Percentiles rank a stretch among this genome's conserved stretches.
Evolutionary conservation across 148 eudicot genomes (phyloP).

Genomic region (Silene latifolia): DNA sequence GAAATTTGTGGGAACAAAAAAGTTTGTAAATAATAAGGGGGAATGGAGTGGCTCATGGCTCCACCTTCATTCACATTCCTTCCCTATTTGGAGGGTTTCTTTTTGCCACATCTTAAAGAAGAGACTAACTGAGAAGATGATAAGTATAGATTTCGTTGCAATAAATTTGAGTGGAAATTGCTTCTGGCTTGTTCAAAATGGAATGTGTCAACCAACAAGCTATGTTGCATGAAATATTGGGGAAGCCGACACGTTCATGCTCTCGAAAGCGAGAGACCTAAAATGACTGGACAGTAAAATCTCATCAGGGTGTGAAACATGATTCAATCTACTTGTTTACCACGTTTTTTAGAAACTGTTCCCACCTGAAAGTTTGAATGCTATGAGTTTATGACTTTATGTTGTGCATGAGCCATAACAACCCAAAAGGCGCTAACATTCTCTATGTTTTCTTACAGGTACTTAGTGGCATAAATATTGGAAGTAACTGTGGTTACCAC

Average conservation of each 20-base stretch:
- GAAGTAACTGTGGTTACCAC: slow-evolving; percentile 94
- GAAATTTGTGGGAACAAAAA: background rate
- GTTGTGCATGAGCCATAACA: background rate
- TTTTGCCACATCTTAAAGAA: background rate
- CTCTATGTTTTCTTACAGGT: slow-evolving; percentile 47
- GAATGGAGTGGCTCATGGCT: background rate
- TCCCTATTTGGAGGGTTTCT: background rate
- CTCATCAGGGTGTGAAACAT: background rate
- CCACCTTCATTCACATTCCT: background rate
- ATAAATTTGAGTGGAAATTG: background rate
- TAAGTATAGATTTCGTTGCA: background rate
- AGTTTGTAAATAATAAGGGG: background rate
- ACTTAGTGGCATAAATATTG: slow-evolving; percentile 94
- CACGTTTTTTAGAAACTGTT: background rate
- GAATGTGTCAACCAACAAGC: background rate
- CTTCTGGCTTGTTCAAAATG: background rate
- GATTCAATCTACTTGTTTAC: background rate
- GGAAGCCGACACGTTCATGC: background rate
- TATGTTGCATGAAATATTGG: background rate
- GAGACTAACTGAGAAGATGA: background rate
- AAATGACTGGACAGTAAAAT: background rate
- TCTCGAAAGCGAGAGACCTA: background rate
- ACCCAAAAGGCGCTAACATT: background rate
- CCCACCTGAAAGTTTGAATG: background rate
- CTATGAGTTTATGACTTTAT: background rate